Conservation (phyloP, 1,139 yeast species). For the Diutina neorugosa region DNA sequence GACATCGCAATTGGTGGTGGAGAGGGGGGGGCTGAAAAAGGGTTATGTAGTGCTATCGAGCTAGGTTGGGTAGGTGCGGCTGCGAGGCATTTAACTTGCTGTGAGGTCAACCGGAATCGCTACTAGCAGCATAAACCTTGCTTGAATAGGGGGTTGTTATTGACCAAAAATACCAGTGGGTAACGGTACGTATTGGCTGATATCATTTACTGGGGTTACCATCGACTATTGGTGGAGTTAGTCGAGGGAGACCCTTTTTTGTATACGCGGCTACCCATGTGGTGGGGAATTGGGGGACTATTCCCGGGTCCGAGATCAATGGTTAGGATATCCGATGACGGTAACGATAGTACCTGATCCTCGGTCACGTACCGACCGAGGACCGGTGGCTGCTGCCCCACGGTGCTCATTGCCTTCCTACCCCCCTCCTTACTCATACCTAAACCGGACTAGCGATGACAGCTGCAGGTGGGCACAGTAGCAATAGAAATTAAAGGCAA, state of each 20-base stretch:
- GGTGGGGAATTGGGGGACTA: not conserved
- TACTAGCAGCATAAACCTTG: not conserved
- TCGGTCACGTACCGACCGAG: not conserved
- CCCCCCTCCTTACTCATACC: not conserved
- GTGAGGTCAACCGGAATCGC: not conserved
- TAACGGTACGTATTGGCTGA: no score
- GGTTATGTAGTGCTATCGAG: not conserved
- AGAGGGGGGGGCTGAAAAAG: not conserved
- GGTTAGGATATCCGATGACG: not conserved
- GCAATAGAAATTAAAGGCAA: not conserved
- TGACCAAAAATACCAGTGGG: no score
- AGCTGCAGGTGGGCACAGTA: not conserved
- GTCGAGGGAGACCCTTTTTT: no score
- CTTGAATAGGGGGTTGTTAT: not conserved
- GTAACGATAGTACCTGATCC: not conserved
- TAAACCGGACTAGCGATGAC: not conserved
- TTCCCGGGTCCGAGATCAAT: not conserved
- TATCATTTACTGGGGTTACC: no score
- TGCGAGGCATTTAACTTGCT: not conserved
- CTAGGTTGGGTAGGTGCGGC: not conserved
- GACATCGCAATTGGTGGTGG: not conserved
- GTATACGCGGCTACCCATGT: not conserved
- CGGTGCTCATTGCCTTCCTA: no score
- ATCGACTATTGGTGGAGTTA: no score
- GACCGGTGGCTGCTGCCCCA: no score